These are phyloP conservation scores for Cryomyces minteri DNA, from an alignment of 495 filamentous ascomycete genomes.

Conservation along the genomic window DNA sequence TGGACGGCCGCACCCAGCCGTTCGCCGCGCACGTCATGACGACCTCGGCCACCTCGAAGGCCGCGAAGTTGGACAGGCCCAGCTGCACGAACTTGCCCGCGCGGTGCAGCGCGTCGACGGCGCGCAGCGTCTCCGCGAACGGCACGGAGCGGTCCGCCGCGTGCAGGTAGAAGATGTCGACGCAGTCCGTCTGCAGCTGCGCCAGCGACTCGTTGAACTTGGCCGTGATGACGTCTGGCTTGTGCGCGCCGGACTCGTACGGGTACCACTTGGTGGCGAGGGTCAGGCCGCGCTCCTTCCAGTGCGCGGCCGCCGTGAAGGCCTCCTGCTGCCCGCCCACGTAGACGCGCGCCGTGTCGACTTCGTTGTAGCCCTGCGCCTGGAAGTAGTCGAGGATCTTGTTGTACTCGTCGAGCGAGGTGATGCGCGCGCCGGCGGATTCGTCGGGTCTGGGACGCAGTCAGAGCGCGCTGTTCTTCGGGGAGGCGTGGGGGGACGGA, in stretches of 20 bases:
- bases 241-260: conserved; percentile 33
- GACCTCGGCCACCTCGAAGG: conserved; percentile 83
- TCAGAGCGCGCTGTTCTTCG: no score
- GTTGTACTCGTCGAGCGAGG: conserved; percentile 19
- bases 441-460: background rate
- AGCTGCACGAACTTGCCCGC: conserved; percentile 73
- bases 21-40: conserved; percentile 65
- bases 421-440: conserved; percentile 14
- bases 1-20: conserved; percentile 50
- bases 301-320: conserved; percentile 56
- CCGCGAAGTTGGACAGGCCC: conserved; percentile 69
- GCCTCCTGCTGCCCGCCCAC: conserved; percentile 59
- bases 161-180: conserved; percentile 84
- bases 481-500: no score
- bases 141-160: conserved; percentile 48
- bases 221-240: conserved; percentile 38
- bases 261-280: conserved; percentile 80
- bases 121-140: conserved; percentile 63
- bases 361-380: conserved; percentile 31
- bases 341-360: conserved; percentile 52
- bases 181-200: conserved; percentile 53
- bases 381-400: conserved; percentile 35
- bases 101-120: conserved; percentile 65
- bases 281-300: conserved; percentile 66
- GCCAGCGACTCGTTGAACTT: conserved; percentile 44